Evolutionary conservation across 1,284 basidiomycete species (phyloP).

Genomic region (Cryptococcus sp.): DNA sequence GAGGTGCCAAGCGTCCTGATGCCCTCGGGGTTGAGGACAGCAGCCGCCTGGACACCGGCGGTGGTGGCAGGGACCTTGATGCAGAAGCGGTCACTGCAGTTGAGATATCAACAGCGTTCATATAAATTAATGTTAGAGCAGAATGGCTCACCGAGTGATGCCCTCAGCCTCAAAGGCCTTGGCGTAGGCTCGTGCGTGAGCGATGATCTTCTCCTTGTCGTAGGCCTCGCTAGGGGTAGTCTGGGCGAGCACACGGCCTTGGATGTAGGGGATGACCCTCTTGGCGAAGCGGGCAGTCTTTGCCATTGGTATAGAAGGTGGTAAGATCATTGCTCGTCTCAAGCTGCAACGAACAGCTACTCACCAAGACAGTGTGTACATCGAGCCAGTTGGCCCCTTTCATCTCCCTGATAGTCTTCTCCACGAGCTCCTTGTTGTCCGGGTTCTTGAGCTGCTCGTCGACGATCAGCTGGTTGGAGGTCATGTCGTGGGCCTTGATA

Average conservation of each 20-base stretch:
- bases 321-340: not conserved
- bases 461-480: slow-evolving; percentile 36
- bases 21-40: slow-evolving; percentile 27
- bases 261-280: slow-evolving; percentile 20
- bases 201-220: slow-evolving; percentile 23
- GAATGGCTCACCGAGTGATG: slow-evolving; percentile 19
- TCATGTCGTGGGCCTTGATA: slow-evolving; percentile 35
- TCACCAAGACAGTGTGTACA: slow-evolving; percentile 30
- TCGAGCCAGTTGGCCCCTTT: slow-evolving; percentile 27
- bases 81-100: slow-evolving; percentile 33
- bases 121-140: not conserved
- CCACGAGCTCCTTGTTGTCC: slow-evolving; percentile 33
- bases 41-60: slow-evolving; percentile 41
- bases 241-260: slow-evolving; percentile 29
- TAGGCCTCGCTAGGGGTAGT: slow-evolving; percentile 21
- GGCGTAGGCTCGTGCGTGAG: slow-evolving; percentile 23
- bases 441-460: slow-evolving; percentile 26
- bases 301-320: not conserved
- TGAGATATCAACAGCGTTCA: not conserved
- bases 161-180: slow-evolving; percentile 25
- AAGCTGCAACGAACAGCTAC: slow-evolving; percentile 5
- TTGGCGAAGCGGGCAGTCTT: slow-evolving; percentile 26
- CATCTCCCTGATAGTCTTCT: slow-evolving; percentile 25
- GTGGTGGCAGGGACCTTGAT: slow-evolving; percentile 47
- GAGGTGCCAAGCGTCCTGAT: slow-evolving; percentile 44